Conservation (phyloP, 108 stramenopile genomes). For the Fistulifera solaris region DNA sequence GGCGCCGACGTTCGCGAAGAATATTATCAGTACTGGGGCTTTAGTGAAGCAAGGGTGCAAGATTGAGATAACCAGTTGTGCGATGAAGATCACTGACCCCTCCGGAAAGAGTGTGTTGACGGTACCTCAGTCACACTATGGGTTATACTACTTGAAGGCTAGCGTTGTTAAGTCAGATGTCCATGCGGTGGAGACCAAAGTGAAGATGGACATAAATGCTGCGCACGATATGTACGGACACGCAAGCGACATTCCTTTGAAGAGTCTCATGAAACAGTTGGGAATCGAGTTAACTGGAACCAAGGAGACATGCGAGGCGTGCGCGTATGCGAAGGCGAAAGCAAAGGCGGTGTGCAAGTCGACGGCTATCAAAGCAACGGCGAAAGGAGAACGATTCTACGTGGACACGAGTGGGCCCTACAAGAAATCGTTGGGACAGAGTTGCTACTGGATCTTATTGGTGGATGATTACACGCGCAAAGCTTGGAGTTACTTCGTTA, state of each 20-base stretch:
- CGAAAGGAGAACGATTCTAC: slow-evolving; percentile 2
- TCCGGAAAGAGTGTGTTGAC: no score
- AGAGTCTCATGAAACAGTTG: background rate
- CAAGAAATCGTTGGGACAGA: background rate
- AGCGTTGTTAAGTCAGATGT: no score
- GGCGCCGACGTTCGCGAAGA: background rate
- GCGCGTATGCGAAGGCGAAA: slow-evolving; percentile 7
- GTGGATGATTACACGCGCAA: slow-evolving; percentile 10
- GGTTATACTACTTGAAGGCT: no score
- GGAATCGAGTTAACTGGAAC: background rate
- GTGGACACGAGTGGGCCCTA: slow-evolving; percentile 2
- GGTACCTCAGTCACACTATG: no score
- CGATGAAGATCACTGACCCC: no score
- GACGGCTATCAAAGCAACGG: background rate
- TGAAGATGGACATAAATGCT: no score
- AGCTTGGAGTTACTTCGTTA: background rate
- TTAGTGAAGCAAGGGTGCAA: background rate
- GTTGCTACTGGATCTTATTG: background rate
- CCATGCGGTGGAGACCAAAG: no score
- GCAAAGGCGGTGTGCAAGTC: slow-evolving; percentile 2
- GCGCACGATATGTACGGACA: background rate
- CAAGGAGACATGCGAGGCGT: background rate
- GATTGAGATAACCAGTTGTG: no score
- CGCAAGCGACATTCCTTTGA: background rate
- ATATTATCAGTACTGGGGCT: background rate